These are phyloP conservation scores for Zygotorulaspora sp. DNA, from an alignment of 805 yeast genomes.

Conservation along the genomic window DNA sequence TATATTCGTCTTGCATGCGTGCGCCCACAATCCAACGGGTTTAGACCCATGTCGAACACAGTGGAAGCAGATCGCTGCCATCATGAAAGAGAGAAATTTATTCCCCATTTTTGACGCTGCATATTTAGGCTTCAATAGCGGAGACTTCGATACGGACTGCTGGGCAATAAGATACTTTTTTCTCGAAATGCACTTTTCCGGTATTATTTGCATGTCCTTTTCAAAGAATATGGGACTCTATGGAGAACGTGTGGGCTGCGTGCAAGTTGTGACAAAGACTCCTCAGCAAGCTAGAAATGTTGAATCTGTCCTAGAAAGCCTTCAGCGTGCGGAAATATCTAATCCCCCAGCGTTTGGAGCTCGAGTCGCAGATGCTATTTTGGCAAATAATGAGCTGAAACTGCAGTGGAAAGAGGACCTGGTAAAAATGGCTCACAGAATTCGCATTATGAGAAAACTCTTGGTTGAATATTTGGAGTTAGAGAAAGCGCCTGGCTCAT, in stretches of 20 bases:
- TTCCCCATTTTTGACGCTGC: slow-evolving; percentile 81
- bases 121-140: slow-evolving; percentile 82
- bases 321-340: slow-evolving; percentile 46
- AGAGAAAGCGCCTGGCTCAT: slow-evolving; percentile 5
- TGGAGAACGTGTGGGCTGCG: slow-evolving; percentile 79
- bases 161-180: slow-evolving; percentile 44
- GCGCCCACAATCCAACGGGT: slow-evolving; percentile 89
- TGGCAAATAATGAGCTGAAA: slow-evolving; percentile 49
- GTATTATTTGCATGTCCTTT: slow-evolving; percentile 65
- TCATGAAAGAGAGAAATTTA: slow-evolving; percentile 49
- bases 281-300: slow-evolving; percentile 37
- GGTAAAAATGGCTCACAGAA: slow-evolving; percentile 64
- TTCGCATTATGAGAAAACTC: slow-evolving; percentile 53
- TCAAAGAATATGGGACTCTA: slow-evolving; percentile 84
- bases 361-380: slow-evolving; percentile 65
- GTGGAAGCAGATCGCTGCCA: slow-evolving; percentile 64
- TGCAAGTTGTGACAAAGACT: slow-evolving; percentile 41
- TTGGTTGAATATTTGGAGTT: background rate
- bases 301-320: slow-evolving; percentile 31
- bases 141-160: slow-evolving; percentile 65
- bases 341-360: slow-evolving; percentile 88
- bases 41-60: slow-evolving; percentile 71
- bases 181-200: slow-evolving; percentile 17
- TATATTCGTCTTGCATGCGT: slow-evolving; percentile 61
- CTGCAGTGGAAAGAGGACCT: slow-evolving; percentile 67